Percentiles rank a stretch among this genome's conserved stretches.
These are phyloP conservation scores for Fusarium ambrosium DNA, from an alignment of 2,329 filamentous ascomycete genomes.

Conservation along the genomic window DNA sequence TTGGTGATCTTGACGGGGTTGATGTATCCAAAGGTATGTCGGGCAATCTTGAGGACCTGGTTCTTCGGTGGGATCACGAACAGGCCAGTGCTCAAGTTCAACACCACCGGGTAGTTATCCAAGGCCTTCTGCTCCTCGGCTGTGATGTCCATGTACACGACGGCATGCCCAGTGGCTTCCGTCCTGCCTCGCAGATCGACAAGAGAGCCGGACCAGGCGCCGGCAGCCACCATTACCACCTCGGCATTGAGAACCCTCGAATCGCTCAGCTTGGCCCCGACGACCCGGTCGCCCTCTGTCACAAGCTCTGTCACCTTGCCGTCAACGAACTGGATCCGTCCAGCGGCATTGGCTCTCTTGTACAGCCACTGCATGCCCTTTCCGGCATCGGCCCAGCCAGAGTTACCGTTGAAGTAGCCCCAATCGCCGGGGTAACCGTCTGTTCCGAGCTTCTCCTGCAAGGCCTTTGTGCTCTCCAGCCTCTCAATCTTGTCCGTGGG, in stretches of 20 bases:
- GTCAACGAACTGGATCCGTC: slow-evolving; percentile 68
- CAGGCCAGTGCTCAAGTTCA: slow-evolving; percentile 79
- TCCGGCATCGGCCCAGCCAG: slow-evolving; percentile 86
- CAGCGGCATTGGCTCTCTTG: slow-evolving; percentile 64
- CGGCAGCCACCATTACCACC: slow-evolving; percentile 84
- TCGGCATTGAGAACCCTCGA: slow-evolving; percentile 67
- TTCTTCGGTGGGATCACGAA: slow-evolving; percentile 80
- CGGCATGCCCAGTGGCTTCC: slow-evolving; percentile 83
- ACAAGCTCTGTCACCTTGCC: slow-evolving; percentile 62
- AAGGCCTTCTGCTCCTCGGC: slow-evolving; percentile 77
- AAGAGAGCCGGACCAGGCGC: slow-evolving; percentile 86
- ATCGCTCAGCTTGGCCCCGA: slow-evolving; percentile 64
- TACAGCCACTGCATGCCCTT: slow-evolving; percentile 76
- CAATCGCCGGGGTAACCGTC: slow-evolving; percentile 69
- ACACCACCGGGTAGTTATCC: slow-evolving; percentile 75
- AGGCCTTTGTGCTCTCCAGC: slow-evolving; percentile 59
- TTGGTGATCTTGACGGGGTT: slow-evolving; percentile 60
- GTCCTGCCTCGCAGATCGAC: slow-evolving; percentile 83
- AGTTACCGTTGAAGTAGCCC: slow-evolving; percentile 81
- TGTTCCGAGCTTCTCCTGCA: slow-evolving; percentile 61
- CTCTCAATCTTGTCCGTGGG: slow-evolving; percentile 57
- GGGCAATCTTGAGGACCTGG: slow-evolving; percentile 75
- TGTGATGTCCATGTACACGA: slow-evolving; percentile 83
- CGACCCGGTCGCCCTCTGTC: slow-evolving; percentile 56
- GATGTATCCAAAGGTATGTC: slow-evolving; percentile 77